Conservation (phyloP, 768 basidiomycete species). For the Leccinum rimulosum region DNA sequence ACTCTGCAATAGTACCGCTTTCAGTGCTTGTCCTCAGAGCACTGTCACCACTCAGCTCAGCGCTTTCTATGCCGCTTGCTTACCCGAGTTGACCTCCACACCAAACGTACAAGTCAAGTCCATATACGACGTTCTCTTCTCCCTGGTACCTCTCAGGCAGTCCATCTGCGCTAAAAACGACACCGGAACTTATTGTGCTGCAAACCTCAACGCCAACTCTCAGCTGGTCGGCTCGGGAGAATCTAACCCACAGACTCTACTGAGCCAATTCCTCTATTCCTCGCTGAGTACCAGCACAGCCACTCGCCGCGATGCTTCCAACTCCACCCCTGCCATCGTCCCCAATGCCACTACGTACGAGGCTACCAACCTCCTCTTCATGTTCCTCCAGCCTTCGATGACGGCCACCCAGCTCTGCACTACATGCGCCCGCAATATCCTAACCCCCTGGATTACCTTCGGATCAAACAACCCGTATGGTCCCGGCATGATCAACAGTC, state of each 20-base stretch:
- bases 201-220: slow-evolving; percentile 35
- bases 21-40: slow-evolving; percentile 52
- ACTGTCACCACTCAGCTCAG: slow-evolving; percentile 61
- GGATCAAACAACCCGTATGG: slow-evolving; percentile 73
- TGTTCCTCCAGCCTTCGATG: slow-evolving; percentile 63
- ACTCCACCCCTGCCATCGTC: slow-evolving; percentile 27
- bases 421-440: slow-evolving; percentile 73
- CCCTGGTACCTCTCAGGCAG: slow-evolving; percentile 56
- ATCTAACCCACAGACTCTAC: slow-evolving; percentile 11
- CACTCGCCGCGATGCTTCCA: slow-evolving; percentile 27
- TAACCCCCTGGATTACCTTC: slow-evolving; percentile 75
- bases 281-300: slow-evolving; percentile 18
- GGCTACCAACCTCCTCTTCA: slow-evolving; percentile 70
- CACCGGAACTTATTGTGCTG: slow-evolving; percentile 65
- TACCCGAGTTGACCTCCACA: slow-evolving; percentile 59
- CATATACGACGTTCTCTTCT: slow-evolving; percentile 81
- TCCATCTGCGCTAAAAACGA: slow-evolving; percentile 80
- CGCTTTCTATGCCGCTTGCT: slow-evolving; percentile 70
- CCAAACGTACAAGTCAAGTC: slow-evolving; percentile 49
- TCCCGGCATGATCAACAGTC: slow-evolving; percentile 64
- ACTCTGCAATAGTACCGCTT: slow-evolving; percentile 52
- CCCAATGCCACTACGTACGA: slow-evolving; percentile 58
- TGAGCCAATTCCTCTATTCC: slow-evolving; percentile 28
- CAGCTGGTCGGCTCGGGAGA: slow-evolving; percentile 7
- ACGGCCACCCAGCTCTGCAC: slow-evolving; percentile 64